phyloP scores from a whole-genome alignment of 2,329 filamentous ascomycete genomes.

The Penicillium sp. region DNA sequence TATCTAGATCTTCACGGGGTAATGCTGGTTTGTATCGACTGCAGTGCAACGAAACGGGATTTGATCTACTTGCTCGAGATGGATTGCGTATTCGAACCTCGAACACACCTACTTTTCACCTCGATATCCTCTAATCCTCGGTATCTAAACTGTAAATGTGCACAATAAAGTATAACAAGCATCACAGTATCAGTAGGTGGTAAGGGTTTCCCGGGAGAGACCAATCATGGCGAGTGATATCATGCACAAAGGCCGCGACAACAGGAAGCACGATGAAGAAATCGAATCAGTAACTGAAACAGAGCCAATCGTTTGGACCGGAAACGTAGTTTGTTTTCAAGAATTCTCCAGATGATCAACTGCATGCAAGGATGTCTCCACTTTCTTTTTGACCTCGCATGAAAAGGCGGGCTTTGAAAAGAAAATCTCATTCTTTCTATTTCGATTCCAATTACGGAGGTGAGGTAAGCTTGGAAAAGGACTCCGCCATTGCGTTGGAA shows the following conservation, averaged over 20 bases:
- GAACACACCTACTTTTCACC: neutral
- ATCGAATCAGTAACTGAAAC: slow-evolving; percentile 7
- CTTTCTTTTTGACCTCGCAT: slow-evolving; percentile 7
- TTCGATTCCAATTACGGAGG: neutral
- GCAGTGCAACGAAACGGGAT: neutral
- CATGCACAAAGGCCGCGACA: neutral
- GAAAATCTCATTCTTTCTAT: neutral
- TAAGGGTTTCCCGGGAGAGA: neutral
- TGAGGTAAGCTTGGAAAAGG: neutral
- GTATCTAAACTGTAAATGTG: neutral
- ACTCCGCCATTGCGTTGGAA: neutral
- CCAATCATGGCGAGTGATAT: slow-evolving; percentile 1
- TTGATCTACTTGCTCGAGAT: neutral
- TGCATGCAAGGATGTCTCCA: slow-evolving; percentile 23
- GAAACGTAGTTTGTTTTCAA: slow-evolving; percentile 5
- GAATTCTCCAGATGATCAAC: slow-evolving; percentile 18
- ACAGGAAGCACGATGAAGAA: slow-evolving; percentile 2
- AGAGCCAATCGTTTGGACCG: slow-evolving; percentile 15
- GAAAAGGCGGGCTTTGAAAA: neutral
- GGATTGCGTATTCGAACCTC: neutral
- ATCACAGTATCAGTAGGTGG: neutral
- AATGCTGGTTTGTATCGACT: neutral
- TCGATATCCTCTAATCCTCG: neutral
- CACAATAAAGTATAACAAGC: neutral
- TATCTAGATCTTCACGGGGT: slow-evolving; percentile 1